phyloP scores from a whole-genome alignment of 805 yeast species.

The Barnettozyma siamensis region DNA sequence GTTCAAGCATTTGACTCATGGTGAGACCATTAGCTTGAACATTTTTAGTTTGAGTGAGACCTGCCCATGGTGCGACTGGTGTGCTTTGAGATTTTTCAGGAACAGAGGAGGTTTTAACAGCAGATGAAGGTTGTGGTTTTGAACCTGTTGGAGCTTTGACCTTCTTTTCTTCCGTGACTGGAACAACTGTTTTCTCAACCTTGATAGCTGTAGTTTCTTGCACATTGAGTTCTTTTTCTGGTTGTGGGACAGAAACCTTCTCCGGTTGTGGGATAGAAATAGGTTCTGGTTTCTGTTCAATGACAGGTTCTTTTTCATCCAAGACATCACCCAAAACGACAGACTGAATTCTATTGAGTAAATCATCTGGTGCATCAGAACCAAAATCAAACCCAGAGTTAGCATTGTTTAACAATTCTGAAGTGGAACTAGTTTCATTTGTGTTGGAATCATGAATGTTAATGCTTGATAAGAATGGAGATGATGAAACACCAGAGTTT shows the following conservation, averaged over 20 bases:
- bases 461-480: constrained; percentile 7
- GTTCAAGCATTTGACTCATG: constrained; percentile 44
- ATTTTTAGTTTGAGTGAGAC: constrained; percentile 10
- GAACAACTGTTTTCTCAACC: neutral
- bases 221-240: neutral
- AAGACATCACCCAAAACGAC: constrained; percentile 38
- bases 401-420: constrained; percentile 18
- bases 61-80: constrained; percentile 52
- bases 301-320: constrained; percentile 5
- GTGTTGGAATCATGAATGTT: constrained; percentile 2
- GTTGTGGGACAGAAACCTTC: neutral
- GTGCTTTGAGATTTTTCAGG: constrained; percentile 5
- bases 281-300: constrained; percentile 23
- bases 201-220: neutral
- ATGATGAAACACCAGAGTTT: constrained; percentile 2
- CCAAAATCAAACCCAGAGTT: constrained; percentile 5
- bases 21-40: constrained; percentile 32
- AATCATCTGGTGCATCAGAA: constrained; percentile 15
- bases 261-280: no score
- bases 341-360: constrained; percentile 34
- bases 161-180: neutral
- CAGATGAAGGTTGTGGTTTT: constrained; percentile 2
- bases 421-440: constrained; percentile 15
- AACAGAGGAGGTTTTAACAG: neutral
- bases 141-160: neutral